Evolutionary conservation across 257 asterid genomes (phyloP).

Genomic region (Gardenia jasminoides): DNA sequence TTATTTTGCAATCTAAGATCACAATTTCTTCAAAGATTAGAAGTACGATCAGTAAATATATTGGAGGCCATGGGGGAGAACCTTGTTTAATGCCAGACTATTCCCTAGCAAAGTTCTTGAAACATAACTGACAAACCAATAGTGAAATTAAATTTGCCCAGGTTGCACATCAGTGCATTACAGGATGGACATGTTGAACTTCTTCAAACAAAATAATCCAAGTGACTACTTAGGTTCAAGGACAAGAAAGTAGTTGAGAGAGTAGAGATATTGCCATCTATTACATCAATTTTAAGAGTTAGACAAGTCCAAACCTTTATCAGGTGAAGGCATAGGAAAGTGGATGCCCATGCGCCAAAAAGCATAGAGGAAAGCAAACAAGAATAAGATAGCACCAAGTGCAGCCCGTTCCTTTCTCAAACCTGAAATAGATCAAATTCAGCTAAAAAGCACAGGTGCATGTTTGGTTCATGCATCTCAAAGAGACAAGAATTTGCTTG

Average conservation of each 20-base stretch:
- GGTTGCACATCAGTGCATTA: neutral
- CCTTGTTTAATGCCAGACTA: neutral
- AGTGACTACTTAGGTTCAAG: neutral
- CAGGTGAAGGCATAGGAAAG: conserved; percentile 99
- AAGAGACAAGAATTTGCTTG: neutral
- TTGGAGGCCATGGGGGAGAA: neutral
- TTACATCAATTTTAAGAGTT: neutral
- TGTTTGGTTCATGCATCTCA: neutral
- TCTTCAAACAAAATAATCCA: neutral
- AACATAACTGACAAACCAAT: neutral
- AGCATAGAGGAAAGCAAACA: conserved; percentile 82
- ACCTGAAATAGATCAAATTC: conserved; percentile 49
- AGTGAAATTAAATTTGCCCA: conserved; percentile 4
- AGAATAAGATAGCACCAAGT: conserved; percentile 72
- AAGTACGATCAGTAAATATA: neutral
- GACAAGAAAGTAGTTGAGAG: neutral
- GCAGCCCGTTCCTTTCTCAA: conserved; percentile 87
- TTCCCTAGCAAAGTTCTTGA: neutral
- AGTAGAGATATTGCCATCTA: neutral
- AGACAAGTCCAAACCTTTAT: conserved; percentile 57
- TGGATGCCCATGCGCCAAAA: conserved; percentile 99
- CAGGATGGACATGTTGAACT: neutral
- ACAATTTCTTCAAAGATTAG: neutral
- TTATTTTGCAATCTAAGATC: no score
- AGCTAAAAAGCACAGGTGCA: conserved; percentile 14